Evolutionary conservation across 495 filamentous ascomycete species (phyloP).

Genomic region (Aspergillus mulundensis): DNA sequence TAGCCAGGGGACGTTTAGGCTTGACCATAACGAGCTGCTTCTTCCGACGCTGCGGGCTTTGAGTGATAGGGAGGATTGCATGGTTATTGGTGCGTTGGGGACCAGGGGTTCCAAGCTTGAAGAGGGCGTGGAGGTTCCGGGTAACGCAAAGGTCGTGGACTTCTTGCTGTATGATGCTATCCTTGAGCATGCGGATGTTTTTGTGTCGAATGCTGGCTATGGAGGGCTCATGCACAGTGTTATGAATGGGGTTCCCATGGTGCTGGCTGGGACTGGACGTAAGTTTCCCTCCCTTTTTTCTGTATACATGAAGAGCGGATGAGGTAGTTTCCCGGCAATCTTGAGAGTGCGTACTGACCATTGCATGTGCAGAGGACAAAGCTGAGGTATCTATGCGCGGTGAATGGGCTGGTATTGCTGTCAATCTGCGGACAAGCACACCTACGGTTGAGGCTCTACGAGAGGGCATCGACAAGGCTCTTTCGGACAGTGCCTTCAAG

Average conservation of each 20-base stretch:
- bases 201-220: slow-evolving; percentile 7
- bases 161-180: slow-evolving; percentile 4
- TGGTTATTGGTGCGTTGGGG: slow-evolving; percentile 1
- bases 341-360: no score
- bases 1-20: slow-evolving; percentile 1
- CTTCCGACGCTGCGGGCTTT: background rate
- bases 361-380: slow-evolving; percentile 11
- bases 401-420: slow-evolving; percentile 5
- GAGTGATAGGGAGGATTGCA: background rate
- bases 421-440: background rate
- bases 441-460: slow-evolving; percentile 2
- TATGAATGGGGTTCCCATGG: slow-evolving; percentile 9
- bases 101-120: background rate
- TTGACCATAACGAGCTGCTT: slow-evolving; percentile 1
- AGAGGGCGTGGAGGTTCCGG: background rate
- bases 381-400: background rate
- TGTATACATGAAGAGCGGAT: no score
- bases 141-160: background rate
- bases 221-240: slow-evolving; percentile 2
- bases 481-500: background rate
- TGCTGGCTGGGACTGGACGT: slow-evolving; percentile 5
- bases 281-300: background rate
- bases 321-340: no score
- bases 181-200: background rate
- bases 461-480: background rate